These are phyloP conservation scores for Mortierella sp. DNA, from an alignment of 371 early-diverging fungal genomes.

Conservation along the genomic window DNA sequence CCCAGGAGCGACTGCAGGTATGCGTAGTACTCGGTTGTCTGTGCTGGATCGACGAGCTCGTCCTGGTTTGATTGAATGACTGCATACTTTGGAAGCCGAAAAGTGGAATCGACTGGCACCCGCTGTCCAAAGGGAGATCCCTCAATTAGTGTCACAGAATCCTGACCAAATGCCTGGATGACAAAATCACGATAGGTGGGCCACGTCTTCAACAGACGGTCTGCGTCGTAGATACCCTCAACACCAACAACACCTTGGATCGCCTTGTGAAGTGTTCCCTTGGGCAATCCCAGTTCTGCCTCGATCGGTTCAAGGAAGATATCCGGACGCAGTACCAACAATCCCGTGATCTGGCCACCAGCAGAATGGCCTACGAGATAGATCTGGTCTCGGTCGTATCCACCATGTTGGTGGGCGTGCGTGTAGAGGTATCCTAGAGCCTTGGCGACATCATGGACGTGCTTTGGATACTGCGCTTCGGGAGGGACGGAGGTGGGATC, in stretches of 20 bases:
- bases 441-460: conserved; percentile 66
- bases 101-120: conserved; percentile 5
- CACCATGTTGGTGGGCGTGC: conserved; percentile 39
- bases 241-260: conserved; percentile 73
- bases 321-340: conserved; percentile 68
- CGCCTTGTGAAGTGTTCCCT: conserved; percentile 44
- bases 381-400: conserved; percentile 57
- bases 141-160: conserved; percentile 13
- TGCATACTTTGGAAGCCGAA: conserved; percentile 58
- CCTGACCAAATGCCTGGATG: conserved; percentile 69
- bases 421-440: conserved; percentile 62
- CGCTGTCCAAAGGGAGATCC: conserved; percentile 36
- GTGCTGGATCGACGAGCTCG: conserved; percentile 70
- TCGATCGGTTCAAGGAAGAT: conserved; percentile 47
- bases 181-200: conserved; percentile 80
- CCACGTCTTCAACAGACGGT: conserved; percentile 65
- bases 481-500: conserved; percentile 45
- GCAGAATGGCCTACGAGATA: conserved; percentile 87
- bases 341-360: conserved; percentile 78
- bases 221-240: conserved; percentile 86
- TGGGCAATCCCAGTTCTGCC: conserved; percentile 12
- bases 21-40: conserved; percentile 64
- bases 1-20: conserved; percentile 55
- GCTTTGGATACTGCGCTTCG: conserved; percentile 64
- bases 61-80: conserved; percentile 78